Conservation (phyloP, 1,284 basidiomycete species). For the Boletus sp. region DNA sequence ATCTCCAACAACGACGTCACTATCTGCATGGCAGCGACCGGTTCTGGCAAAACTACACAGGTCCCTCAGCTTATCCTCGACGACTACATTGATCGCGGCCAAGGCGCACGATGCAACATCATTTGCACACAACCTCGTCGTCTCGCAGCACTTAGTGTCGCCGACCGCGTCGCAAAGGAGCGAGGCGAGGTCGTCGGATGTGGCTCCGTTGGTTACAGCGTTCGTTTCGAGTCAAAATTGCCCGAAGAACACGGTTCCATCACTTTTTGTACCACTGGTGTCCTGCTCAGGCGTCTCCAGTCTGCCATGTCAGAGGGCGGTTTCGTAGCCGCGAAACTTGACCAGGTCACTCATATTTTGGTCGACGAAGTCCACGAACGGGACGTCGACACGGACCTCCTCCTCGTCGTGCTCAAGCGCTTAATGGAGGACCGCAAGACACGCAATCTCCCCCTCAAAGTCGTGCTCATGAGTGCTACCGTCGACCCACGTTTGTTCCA, state of each 20-base stretch:
- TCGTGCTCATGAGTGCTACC: conserved; percentile 95
- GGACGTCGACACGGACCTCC: conserved; percentile 91
- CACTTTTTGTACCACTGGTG: conserved; percentile 93
- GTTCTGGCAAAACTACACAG: conserved; percentile 96
- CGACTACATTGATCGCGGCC: conserved; percentile 72
- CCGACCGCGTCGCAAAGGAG: conserved; percentile 90
- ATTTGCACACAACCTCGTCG: conserved; percentile 94
- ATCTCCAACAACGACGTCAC: conserved; percentile 84
- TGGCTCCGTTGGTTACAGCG: conserved; percentile 84
- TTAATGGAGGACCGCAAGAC: conserved; percentile 76
- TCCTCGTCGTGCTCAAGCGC: conserved; percentile 90
- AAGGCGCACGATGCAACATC: conserved; percentile 88
- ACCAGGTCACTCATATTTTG: conserved; percentile 86
- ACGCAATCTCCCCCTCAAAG: conserved; percentile 77
- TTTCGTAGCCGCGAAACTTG: conserved; percentile 49
- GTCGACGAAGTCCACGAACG: conserved; percentile 98
- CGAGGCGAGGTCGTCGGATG: conserved; percentile 75
- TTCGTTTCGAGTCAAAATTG: conserved; percentile 84
- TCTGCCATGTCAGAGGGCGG: conserved; percentile 58
- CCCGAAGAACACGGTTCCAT: conserved; percentile 85
- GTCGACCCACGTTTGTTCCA: conserved; percentile 91
- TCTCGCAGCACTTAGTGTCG: conserved; percentile 91
- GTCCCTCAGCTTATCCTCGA: conserved; percentile 93
- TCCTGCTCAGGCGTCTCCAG: conserved; percentile 89
- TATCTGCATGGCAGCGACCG: conserved; percentile 93